Conservation (phyloP, 73 alveolate genomes). For the Chromera velia region DNA sequence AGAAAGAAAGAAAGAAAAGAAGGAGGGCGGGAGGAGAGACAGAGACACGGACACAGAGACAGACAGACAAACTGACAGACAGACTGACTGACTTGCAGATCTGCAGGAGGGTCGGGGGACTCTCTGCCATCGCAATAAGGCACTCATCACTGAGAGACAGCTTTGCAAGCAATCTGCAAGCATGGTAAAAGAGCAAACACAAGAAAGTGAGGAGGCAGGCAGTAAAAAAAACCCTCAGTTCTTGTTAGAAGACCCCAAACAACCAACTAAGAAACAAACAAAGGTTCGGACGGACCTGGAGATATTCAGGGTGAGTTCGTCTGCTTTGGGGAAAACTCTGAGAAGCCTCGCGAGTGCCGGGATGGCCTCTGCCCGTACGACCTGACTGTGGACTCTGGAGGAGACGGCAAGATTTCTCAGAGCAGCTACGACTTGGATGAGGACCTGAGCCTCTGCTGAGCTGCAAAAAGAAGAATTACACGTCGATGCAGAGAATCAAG, state of each 20-base stretch:
- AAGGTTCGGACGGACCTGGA: too few species aligned
- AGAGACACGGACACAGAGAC: not conserved
- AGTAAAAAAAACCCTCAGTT: too few species aligned
- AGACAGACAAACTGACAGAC: not conserved
- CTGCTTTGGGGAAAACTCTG: not conserved
- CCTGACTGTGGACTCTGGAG: slow-evolving; percentile 18
- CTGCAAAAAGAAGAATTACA: too few species aligned
- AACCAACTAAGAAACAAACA: too few species aligned
- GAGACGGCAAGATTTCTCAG: slow-evolving; percentile 54
- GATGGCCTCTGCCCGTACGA: not conserved
- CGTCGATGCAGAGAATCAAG: too few species aligned
- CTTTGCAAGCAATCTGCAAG: slow-evolving; percentile 49
- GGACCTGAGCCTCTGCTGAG: slow-evolving; percentile 50
- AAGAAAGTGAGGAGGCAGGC: too few species aligned
- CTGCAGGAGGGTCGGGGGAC: not conserved
- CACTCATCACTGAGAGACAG: slow-evolving; percentile 47
- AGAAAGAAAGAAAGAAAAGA: not conserved
- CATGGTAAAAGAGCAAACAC: too few species aligned
- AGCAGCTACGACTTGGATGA: slow-evolving; percentile 58
- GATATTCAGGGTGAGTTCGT: slow-evolving; percentile 46
- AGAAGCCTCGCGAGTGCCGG: slow-evolving; percentile 12
- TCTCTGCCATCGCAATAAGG: slow-evolving; percentile 5
- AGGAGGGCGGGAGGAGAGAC: not conserved
- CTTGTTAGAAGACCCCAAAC: too few species aligned
- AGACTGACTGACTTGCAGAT: not conserved